Evolutionary conservation across 768 basidiomycete genomes (phyloP).

Genomic region (Macrolepiota albuminosa): DNA sequence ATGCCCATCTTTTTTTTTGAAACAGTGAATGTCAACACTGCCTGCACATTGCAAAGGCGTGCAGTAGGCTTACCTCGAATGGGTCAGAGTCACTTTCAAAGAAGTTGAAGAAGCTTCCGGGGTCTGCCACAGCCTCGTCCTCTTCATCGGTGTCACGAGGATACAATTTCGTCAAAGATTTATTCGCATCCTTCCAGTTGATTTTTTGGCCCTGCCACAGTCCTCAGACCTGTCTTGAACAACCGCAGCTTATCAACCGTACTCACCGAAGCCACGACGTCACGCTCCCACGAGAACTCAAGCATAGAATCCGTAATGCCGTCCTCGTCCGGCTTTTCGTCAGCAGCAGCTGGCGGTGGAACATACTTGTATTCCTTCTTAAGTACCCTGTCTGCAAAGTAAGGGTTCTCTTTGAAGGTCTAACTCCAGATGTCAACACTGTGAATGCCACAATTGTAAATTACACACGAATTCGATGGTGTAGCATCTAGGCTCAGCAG

Average conservation of each 20-base stretch:
- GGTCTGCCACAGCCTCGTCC: conserved; percentile 58
- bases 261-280: conserved; percentile 63
- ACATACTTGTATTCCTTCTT: conserved; percentile 80
- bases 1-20: conserved; percentile 54
- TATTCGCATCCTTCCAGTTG: conserved; percentile 75
- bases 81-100: conserved; percentile 66
- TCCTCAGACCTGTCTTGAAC: conserved; percentile 7
- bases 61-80: conserved; percentile 45
- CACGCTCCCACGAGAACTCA: conserved; percentile 75
- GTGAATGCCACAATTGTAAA: neutral
- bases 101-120: conserved; percentile 87
- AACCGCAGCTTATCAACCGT: neutral
- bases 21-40: neutral
- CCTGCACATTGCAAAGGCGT: conserved; percentile 21
- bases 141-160: conserved; percentile 60
- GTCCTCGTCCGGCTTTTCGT: conserved; percentile 62
- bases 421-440: conserved; percentile 23
- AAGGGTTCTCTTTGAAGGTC: conserved; percentile 86
- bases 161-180: conserved; percentile 75
- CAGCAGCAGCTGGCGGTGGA: conserved; percentile 45
- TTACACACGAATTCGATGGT: conserved; percentile 83
- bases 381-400: conserved; percentile 69
- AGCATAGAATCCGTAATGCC: conserved; percentile 77
- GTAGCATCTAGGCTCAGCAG: conserved; percentile 73
- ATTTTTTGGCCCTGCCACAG: conserved; percentile 55